A percentile compares a stretch with the other conserved stretches of the same genome.
Conservation (phyloP, 148 eudicot genomes). For the Rhododendron williamsianum region DNA sequence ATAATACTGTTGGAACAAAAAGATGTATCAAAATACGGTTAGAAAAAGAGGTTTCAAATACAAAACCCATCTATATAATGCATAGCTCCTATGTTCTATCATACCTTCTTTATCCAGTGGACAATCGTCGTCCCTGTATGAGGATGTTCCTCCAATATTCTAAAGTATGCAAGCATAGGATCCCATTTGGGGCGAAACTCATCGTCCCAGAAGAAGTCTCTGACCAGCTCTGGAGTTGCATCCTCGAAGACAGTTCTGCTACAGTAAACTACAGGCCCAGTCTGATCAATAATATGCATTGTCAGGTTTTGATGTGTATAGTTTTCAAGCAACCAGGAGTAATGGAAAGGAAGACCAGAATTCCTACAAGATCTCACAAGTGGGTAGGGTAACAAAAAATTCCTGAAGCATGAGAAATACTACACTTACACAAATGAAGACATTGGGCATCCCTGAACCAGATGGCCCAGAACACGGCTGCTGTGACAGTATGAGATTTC, state of each 20-base stretch:
- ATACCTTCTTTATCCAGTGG: constrained; percentile 95
- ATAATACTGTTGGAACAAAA: constrained; percentile 1
- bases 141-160: constrained; percentile 73
- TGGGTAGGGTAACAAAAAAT: not conserved
- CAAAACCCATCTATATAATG: not conserved
- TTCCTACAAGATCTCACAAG: not conserved
- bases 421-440: not conserved
- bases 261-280: constrained; percentile 63
- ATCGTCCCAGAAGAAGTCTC: constrained; percentile 99
- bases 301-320: not conserved
- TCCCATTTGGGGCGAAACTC: constrained; percentile 97
- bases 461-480: not conserved
- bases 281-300: constrained; percentile 32
- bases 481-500: not conserved
- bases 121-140: constrained; percentile 60
- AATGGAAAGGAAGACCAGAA: not conserved
- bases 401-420: not conserved
- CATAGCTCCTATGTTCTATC: not conserved
- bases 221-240: constrained; percentile 77
- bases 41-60: not conserved
- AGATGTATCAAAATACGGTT: constrained; percentile 1
- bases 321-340: not conserved
- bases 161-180: constrained; percentile 74
- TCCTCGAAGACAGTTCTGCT: constrained; percentile 93
- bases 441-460: not conserved